phyloP scores from a whole-genome alignment of 1,284 basidiomycete genomes.

The Leucoagaricus sp. region DNA sequence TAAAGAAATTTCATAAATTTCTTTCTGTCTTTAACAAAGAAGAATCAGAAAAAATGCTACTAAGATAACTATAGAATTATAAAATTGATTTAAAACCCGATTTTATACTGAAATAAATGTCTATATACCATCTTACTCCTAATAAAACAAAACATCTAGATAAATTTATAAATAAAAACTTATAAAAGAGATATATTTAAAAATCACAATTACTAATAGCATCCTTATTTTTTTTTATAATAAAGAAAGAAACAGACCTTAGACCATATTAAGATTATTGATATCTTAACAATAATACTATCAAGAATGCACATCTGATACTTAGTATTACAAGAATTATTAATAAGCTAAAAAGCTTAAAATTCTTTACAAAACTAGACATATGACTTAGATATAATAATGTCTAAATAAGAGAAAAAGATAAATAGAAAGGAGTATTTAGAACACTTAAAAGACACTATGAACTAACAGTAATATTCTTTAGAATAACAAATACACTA shows the following conservation, averaged over 20 bases:
- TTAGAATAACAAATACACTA: slow-evolving; percentile 16
- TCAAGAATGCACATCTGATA: slow-evolving; percentile 23
- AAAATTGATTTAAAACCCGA: slow-evolving; percentile 8
- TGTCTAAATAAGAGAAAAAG: slow-evolving; percentile 20
- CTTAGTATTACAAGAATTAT: slow-evolving; percentile 37
- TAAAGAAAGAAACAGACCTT: slow-evolving; percentile 13
- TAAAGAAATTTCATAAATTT: slow-evolving; percentile 1
- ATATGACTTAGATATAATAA: slow-evolving; percentile 24
- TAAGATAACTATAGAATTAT: slow-evolving; percentile 4
- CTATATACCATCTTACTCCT: slow-evolving; percentile 15
- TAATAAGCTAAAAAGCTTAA: slow-evolving; percentile 30
- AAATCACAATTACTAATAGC: slow-evolving; percentile 30
- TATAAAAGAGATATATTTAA: slow-evolving; percentile 25
- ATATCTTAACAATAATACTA: slow-evolving; percentile 11
- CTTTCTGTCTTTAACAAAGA: not conserved
- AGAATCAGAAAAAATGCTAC: not conserved
- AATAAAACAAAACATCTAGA: slow-evolving; percentile 25
- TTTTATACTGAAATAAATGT: not conserved
- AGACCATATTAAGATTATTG: slow-evolving; percentile 14
- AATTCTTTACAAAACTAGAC: slow-evolving; percentile 26
- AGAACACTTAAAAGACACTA: slow-evolving; percentile 1
- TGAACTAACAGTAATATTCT: slow-evolving; percentile 19
- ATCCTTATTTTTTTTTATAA: slow-evolving; percentile 41
- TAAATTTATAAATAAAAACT: slow-evolving; percentile 31
- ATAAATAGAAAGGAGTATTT: slow-evolving; percentile 23